Evolutionary conservation across 2,329 filamentous ascomycete genomes (phyloP).

Genomic region (Coniella vitis): DNA sequence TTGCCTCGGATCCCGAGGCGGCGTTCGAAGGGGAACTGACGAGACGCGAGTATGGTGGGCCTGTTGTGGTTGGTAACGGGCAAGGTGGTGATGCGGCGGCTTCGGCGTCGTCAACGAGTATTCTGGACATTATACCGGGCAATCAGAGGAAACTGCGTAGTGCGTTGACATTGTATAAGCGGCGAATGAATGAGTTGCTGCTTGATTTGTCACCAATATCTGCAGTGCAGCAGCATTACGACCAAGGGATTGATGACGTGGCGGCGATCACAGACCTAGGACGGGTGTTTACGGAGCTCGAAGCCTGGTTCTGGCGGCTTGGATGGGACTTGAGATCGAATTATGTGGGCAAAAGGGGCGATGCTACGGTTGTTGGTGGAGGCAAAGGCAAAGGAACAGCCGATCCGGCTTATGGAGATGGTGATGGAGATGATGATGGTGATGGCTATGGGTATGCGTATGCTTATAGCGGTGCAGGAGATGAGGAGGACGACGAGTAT

Average conservation of each 20-base stretch:
- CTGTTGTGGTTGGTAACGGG: constrained; percentile 1
- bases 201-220: constrained; percentile 21
- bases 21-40: not conserved
- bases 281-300: constrained; percentile 42
- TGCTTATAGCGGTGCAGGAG: constrained; percentile 43
- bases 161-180: constrained; percentile 48
- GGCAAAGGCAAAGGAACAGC: no score
- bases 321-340: constrained; percentile 51
- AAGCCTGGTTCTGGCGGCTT: constrained; percentile 38
- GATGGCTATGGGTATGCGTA: constrained; percentile 30
- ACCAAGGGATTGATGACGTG: constrained; percentile 22
- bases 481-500: constrained; percentile 40
- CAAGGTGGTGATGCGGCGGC: no score
- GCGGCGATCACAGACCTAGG: constrained; percentile 36
- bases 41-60: not conserved
- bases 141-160: constrained; percentile 32
- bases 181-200: constrained; percentile 42
- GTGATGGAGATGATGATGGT: constrained; percentile 32
- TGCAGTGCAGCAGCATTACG: constrained; percentile 17
- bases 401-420: no score
- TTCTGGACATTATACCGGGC: constrained; percentile 29
- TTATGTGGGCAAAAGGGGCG: constrained; percentile 44
- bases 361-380: constrained; percentile 29
- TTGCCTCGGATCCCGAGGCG: constrained; percentile 29
- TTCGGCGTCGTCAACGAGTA: constrained; percentile 7